Conservation (phyloP, 306 rosid species). For the Fagus crenata region DNA sequence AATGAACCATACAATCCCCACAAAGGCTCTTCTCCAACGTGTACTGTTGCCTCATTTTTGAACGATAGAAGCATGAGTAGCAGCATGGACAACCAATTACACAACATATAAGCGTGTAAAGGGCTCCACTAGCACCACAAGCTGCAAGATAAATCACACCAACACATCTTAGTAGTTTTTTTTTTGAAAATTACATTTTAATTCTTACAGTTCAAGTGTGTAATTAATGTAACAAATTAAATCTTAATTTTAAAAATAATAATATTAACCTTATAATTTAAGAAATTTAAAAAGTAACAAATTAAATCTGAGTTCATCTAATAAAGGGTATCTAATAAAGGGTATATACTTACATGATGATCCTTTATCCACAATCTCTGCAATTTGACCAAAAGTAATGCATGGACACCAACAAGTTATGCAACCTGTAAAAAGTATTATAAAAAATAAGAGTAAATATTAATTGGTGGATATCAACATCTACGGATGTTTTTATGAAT, state of each 20-base stretch:
- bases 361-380: constrained; percentile 28
- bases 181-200: too few relatives aligned
- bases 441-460: too few relatives aligned
- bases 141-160: not conserved
- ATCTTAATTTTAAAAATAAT: too few relatives aligned
- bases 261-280: too few relatives aligned
- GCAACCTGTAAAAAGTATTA: not conserved
- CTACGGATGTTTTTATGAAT: too few relatives aligned
- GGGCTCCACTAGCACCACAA: not conserved
- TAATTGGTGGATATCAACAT: too few relatives aligned
- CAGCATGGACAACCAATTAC: not conserved
- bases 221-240: too few relatives aligned
- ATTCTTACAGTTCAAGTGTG: too few relatives aligned
- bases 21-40: not conserved
- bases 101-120: not conserved
- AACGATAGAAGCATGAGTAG: constrained; percentile 8
- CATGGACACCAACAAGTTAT: constrained; percentile 9
- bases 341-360: constrained; percentile 8
- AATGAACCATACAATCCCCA: constrained; percentile 22
- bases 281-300: too few relatives aligned
- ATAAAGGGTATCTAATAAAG: too few relatives aligned
- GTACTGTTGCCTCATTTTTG: constrained; percentile 22
- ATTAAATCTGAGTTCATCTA: too few relatives aligned
- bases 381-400: constrained; percentile 23
- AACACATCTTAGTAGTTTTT: not conserved